phyloP scores from a whole-genome alignment of 2,329 filamentous ascomycete genomes.

The Aureobasidium sp. region DNA sequence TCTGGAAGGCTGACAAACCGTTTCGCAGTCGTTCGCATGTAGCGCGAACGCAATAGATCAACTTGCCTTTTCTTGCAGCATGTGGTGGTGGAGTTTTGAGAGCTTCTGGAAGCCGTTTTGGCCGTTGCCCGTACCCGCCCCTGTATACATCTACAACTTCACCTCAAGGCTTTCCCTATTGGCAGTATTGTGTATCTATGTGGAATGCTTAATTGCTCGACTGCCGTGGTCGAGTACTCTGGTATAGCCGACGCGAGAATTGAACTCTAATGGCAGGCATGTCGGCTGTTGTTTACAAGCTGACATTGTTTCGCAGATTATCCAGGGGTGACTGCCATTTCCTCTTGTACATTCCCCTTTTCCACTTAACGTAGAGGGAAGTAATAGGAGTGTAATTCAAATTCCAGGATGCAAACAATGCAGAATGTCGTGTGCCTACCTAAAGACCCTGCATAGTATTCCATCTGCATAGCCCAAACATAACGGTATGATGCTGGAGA shows the following conservation, averaged over 20 bases:
- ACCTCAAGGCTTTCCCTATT: background rate
- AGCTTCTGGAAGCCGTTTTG: constrained; percentile 6
- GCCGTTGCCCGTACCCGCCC: background rate
- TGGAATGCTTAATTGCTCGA: background rate
- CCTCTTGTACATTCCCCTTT: background rate
- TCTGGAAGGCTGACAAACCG: background rate
- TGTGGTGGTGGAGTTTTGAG: background rate
- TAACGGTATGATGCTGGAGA: background rate
- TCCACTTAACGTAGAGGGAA: background rate
- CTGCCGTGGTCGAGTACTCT: background rate
- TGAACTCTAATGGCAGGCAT: background rate
- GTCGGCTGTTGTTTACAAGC: background rate
- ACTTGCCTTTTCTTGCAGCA: constrained; percentile 1
- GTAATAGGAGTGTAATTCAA: background rate
- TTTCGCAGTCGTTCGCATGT: constrained; percentile 3
- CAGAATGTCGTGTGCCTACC: background rate
- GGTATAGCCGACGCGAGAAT: background rate
- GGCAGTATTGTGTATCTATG: background rate
- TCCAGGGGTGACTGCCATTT: background rate
- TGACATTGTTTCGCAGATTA: background rate
- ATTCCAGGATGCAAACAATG: background rate
- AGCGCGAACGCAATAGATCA: background rate
- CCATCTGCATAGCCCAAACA: background rate
- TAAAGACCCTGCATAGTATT: background rate
- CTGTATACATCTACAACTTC: background rate